A percentile compares a stretch with the other conserved stretches of the same genome.
Conservation (phyloP, 2,329 filamentous ascomycete species). For the Colletotrichum destructivum region DNA sequence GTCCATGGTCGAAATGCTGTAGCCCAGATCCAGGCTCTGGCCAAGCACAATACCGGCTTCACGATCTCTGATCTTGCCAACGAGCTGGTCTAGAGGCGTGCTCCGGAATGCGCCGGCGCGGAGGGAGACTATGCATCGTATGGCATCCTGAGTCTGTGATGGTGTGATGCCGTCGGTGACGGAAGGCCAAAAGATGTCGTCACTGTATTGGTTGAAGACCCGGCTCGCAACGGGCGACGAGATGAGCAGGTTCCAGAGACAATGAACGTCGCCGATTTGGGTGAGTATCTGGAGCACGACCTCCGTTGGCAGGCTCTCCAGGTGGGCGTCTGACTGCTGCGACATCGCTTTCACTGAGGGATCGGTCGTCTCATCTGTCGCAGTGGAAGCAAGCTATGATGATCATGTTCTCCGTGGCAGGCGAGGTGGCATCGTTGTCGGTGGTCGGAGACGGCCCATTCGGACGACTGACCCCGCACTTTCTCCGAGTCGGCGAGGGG, state of each 20-base stretch:
- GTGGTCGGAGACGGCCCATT: neutral
- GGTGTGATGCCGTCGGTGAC: constrained; percentile 13
- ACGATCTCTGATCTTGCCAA: constrained; percentile 20
- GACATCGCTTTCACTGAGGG: neutral
- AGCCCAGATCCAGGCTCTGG: constrained; percentile 22
- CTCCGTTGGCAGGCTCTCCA: constrained; percentile 32
- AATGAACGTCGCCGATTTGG: constrained; percentile 24
- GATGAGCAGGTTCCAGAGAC: constrained; percentile 25
- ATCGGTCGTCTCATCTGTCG: neutral
- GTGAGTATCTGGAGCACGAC: constrained; percentile 32
- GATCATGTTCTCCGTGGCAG: neutral
- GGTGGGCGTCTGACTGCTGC: neutral
- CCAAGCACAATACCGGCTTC: constrained; percentile 35
- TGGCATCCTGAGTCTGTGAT: constrained; percentile 26
- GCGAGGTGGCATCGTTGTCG: neutral
- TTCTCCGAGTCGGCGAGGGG: neutral
- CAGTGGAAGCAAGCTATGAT: no score
- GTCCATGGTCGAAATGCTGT: constrained; percentile 4
- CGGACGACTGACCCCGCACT: constrained; percentile 34
- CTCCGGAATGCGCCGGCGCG: constrained; percentile 24
- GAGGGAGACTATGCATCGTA: constrained; percentile 20
- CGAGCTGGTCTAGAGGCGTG: constrained; percentile 3
- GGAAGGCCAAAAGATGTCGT: constrained; percentile 24
- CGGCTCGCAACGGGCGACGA: constrained; percentile 26
- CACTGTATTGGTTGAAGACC: constrained; percentile 22